Evolutionary conservation across 805 yeast species (phyloP), one percentile per base, ranked within the genome.

Genomic region (Nakazawaea ernobii): DNA sequence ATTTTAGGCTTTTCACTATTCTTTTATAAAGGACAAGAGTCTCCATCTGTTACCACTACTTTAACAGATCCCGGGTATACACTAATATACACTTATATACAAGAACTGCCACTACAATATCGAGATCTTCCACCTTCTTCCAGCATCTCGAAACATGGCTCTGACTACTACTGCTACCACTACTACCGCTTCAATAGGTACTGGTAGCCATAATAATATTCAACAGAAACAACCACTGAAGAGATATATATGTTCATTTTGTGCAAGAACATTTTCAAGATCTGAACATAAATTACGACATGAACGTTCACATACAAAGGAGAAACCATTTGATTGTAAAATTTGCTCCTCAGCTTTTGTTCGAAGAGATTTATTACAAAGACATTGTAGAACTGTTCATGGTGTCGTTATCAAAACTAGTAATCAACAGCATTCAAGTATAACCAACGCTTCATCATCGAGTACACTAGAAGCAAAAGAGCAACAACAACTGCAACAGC

Each of bases 331-430:
- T 65, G 80, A 79, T 49, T 86, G 95, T 57, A 69, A 75, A 32
- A 73, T 79, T 44, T 86, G 95, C 59, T 72, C 80, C 8, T 76
- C 84, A 42, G 77, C 84, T 2, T 86, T 86, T 67, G 95, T 86
- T 1, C 68, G 95, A 50, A 68, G 94, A 55, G 95, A 86, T 59
- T 66, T 86, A 40, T 68, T 87, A 14, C 87, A 86, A 56, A 68
- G 95, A 35, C 95, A 86, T 61, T 76, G 84, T 50, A 67, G 92
- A 39, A 87, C 95, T 0, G 94, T 86, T 11, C 95, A 86, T 62
- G 73, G 65, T 24, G 54, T 66, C 43, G 56, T 62, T 41, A 49
- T 58, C 49, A 62, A 61, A 45, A 50, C 58, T 13, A 55, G 51
- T 48, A 56, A 55, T 27, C 62, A 58, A 32, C 48, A 38, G 14